Evolutionary conservation across 2,329 filamentous ascomycete species (phyloP).

Genomic region (Parafenestella ontariensis): DNA sequence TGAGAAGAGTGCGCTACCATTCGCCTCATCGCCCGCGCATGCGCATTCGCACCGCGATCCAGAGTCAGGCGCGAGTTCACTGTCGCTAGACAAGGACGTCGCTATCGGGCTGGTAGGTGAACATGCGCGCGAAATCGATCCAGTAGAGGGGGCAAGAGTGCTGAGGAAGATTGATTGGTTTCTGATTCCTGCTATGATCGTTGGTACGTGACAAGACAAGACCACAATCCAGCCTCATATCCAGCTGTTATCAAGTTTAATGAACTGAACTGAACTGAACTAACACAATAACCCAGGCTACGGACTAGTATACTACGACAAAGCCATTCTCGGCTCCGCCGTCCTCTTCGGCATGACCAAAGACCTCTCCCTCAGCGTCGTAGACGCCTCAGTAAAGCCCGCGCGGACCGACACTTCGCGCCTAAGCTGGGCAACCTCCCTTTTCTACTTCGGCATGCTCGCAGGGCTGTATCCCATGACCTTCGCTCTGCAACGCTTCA

Average conservation of each 20-base stretch:
- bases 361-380: constrained; percentile 67
- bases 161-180: constrained; percentile 72
- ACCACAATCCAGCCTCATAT: no score
- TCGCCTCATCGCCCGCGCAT: constrained; percentile 19
- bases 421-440: constrained; percentile 77
- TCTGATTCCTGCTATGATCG: constrained; percentile 70
- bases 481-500: constrained; percentile 72
- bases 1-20: constrained; percentile 19
- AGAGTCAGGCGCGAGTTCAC: constrained; percentile 22
- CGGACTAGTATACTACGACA: constrained; percentile 74
- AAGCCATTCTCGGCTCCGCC: constrained; percentile 76
- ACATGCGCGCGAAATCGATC: constrained; percentile 61
- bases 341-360: constrained; percentile 78
- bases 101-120: constrained; percentile 68
- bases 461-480: constrained; percentile 77
- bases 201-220: no score
- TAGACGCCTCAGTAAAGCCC: constrained; percentile 59
- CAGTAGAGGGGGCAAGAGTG: constrained; percentile 62
- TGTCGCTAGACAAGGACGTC: constrained; percentile 58
- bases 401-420: constrained; percentile 69
- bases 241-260: no score
- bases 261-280: no score
- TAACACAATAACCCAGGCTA: constrained; percentile 54
- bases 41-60: constrained; percentile 11
- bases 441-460: constrained; percentile 84